phyloP scores from a whole-genome alignment of 768 basidiomycete species.

The Suillus paluster region DNA sequence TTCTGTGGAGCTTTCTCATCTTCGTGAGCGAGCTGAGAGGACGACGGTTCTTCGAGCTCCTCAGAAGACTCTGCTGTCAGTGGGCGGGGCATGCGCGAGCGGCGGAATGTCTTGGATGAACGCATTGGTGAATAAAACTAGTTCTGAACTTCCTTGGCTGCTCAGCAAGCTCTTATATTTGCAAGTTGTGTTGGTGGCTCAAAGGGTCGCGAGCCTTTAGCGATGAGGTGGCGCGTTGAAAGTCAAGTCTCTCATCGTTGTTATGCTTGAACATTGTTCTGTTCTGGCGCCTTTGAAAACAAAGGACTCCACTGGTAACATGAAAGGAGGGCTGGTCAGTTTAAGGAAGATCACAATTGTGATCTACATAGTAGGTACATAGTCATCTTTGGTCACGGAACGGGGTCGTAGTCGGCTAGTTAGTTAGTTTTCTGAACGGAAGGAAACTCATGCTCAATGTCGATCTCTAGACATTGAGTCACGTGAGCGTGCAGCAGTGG shows the following conservation, averaged over 20 bases:
- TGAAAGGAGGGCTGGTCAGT: no score
- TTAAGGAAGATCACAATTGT: no score
- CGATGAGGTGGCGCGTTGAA: neutral
- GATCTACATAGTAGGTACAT: neutral
- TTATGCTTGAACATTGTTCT: neutral
- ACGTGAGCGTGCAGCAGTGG: neutral
- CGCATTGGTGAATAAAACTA: neutral
- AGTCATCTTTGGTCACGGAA: neutral
- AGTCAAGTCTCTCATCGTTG: neutral
- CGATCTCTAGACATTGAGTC: neutral
- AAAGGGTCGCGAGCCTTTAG: neutral
- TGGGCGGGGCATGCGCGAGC: slow-evolving; percentile 12
- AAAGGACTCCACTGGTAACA: no score
- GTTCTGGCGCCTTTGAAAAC: neutral
- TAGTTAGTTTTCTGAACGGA: neutral
- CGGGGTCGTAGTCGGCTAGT: neutral
- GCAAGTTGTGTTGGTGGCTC: slow-evolving; percentile 7
- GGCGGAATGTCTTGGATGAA: neutral
- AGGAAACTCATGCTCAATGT: no score
- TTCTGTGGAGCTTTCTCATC: slow-evolving; percentile 11
- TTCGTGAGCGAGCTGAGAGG: slow-evolving; percentile 17
- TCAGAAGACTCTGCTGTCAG: slow-evolving; percentile 17
- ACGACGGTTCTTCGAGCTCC: slow-evolving; percentile 7
- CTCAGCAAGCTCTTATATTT: neutral
- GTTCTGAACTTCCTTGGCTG: neutral